phyloP scores from a whole-genome alignment of 2,329 filamentous ascomycete genomes.

The Pyricularia grisea region DNA sequence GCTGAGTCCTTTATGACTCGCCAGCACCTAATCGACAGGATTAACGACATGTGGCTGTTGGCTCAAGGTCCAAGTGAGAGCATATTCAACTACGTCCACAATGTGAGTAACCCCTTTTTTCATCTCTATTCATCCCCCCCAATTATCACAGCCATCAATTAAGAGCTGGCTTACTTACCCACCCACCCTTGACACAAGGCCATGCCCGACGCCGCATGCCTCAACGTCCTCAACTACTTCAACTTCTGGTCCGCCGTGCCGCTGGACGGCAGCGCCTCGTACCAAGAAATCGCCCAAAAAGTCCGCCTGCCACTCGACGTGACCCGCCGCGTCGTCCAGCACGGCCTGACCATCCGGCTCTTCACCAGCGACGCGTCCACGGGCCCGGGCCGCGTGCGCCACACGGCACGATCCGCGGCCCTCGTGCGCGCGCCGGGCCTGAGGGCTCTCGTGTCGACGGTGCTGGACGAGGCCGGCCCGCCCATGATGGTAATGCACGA shows the following conservation, averaged over 20 bases:
- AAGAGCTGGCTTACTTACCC: too few species aligned
- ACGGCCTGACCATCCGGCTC: conserved; percentile 27
- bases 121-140: too few species aligned
- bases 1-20: conserved; percentile 18
- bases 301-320: conserved; percentile 27
- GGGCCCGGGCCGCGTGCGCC: conserved; percentile 18
- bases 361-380: conserved; percentile 9
- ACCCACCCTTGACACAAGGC: not conserved
- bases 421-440: conserved; percentile 14
- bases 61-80: conserved; percentile 39
- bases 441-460: conserved; percentile 3
- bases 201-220: conserved; percentile 8
- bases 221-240: conserved; percentile 41
- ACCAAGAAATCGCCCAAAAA: conserved; percentile 27
- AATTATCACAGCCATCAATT: too few species aligned
- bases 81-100: conserved; percentile 22
- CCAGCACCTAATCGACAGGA: conserved; percentile 31
- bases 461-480: conserved; percentile 4
- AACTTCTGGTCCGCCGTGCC: conserved; percentile 43
- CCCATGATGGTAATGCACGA: conserved; percentile 9
- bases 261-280: conserved; percentile 32
- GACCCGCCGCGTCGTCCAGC: conserved; percentile 26
- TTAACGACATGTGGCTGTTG: conserved; percentile 36
- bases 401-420: conserved; percentile 28
- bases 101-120: not conserved